A percentile compares a stretch with the other conserved stretches of the same genome.
Evolutionary conservation across 768 basidiomycete species (phyloP).

Genomic region (Daedaleopsis nitida): DNA sequence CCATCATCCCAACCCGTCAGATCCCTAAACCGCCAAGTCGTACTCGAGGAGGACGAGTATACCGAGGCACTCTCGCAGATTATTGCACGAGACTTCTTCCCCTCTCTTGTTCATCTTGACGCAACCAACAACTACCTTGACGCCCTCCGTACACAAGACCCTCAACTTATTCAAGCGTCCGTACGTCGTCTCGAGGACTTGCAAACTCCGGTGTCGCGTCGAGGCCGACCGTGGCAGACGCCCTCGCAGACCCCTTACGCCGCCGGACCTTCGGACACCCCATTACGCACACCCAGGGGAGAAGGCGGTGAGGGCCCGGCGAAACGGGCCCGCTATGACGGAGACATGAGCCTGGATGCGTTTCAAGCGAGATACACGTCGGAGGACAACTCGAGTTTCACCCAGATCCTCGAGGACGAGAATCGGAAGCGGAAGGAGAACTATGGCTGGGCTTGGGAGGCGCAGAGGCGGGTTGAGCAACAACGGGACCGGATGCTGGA

Average conservation of each 20-base stretch:
- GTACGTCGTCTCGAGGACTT: conserved; percentile 73
- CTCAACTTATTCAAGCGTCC: conserved; percentile 72
- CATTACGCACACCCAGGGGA: conserved; percentile 44
- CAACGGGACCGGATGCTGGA: conserved; percentile 68
- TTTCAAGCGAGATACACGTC: conserved; percentile 95
- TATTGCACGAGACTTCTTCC: conserved; percentile 98
- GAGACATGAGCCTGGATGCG: conserved; percentile 68
- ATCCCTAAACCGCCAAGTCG: conserved; percentile 70
- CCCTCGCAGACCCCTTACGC: conserved; percentile 72
- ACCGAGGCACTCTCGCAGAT: conserved; percentile 87
- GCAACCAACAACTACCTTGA: conserved; percentile 87
- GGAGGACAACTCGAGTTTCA: conserved; percentile 97
- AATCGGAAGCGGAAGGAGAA: conserved; percentile 79
- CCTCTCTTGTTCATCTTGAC: conserved; percentile 86
- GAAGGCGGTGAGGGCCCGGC: conserved; percentile 39
- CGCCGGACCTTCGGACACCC: conserved; percentile 64
- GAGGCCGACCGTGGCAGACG: conserved; percentile 37
- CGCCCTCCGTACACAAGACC: conserved; percentile 75
- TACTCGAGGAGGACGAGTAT: conserved; percentile 94
- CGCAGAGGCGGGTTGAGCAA: conserved; percentile 77
- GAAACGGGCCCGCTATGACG: conserved; percentile 64
- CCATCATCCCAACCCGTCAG: conserved; percentile 33
- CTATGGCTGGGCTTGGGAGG: conserved; percentile 94
- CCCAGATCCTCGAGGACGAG: conserved; percentile 87
- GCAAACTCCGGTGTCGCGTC: conserved; percentile 50